phyloP scores from a whole-genome alignment of 371 early-diverging fungal species.

The Globomyces sp. region DNA sequence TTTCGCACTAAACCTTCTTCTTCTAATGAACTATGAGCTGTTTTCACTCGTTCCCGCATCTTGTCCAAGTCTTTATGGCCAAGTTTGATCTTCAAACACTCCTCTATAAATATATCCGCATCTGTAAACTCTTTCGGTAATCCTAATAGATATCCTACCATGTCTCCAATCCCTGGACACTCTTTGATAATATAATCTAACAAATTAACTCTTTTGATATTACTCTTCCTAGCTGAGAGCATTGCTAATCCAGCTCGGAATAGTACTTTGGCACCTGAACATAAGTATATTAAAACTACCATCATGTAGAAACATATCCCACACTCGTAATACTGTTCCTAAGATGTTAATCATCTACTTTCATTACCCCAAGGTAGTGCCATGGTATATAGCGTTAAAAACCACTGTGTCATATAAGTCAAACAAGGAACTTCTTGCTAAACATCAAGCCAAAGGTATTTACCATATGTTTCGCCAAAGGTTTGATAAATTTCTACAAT shows the following conservation, averaged over 20 bases:
- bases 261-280: slow-evolving; percentile 71
- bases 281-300: slow-evolving; percentile 39
- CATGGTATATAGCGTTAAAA: slow-evolving; percentile 87
- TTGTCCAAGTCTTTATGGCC: slow-evolving; percentile 18
- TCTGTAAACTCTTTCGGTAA: slow-evolving; percentile 72
- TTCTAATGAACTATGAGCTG: slow-evolving; percentile 16
- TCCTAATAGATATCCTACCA: slow-evolving; percentile 74
- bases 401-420: slow-evolving; percentile 93
- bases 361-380: slow-evolving; percentile 76
- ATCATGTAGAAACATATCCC: slow-evolving; percentile 90
- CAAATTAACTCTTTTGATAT: slow-evolving; percentile 4
- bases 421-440: slow-evolving; percentile 75
- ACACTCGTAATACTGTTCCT: slow-evolving; percentile 76
- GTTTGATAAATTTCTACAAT: slow-evolving; percentile 61
- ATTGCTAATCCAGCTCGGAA: slow-evolving; percentile 84
- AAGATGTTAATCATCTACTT: no score
- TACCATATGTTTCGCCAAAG: slow-evolving; percentile 73
- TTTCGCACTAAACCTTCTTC: background rate
- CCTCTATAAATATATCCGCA: slow-evolving; percentile 67
- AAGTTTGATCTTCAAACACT: slow-evolving; percentile 66
- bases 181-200: slow-evolving; percentile 61
- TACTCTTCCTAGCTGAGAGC: slow-evolving; percentile 63
- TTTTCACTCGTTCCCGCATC: slow-evolving; percentile 22
- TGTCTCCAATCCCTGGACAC: slow-evolving; percentile 76
- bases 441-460: background rate